These are phyloP conservation scores for Heterobasidion annosum DNA, from an alignment of 1,284 basidiomycete genomes.

Conservation along the genomic window DNA sequence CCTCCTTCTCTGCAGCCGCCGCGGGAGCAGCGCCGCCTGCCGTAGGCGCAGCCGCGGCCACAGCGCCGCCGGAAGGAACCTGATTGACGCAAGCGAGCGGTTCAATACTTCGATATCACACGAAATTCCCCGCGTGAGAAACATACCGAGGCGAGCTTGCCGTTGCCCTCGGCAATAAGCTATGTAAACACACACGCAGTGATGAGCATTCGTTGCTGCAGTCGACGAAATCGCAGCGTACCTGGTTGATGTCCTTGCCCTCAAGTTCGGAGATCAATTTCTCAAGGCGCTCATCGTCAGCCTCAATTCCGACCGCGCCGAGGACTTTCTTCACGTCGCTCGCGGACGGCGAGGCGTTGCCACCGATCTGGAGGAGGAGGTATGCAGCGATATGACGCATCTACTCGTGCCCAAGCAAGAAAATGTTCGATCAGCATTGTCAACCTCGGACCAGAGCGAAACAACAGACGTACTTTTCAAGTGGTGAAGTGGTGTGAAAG, in stretches of 20 bases:
- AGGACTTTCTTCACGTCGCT: conserved; percentile 90
- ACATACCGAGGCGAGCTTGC: conserved; percentile 91
- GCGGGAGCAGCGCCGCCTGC: conserved; percentile 58
- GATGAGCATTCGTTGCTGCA: neutral
- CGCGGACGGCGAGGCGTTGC: conserved; percentile 84
- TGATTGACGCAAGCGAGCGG: conserved; percentile 18
- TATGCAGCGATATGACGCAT: conserved; percentile 99
- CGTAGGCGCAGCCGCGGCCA: conserved; percentile 46
- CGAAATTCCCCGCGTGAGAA: conserved; percentile 18
- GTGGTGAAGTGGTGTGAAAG: conserved; percentile 16
- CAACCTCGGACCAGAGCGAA: conserved; percentile 7
- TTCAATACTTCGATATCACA: neutral
- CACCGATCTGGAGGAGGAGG: conserved; percentile 94
- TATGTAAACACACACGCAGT: conserved; percentile 18
- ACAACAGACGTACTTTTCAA: conserved; percentile 30
- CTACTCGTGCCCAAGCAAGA: conserved; percentile 26
- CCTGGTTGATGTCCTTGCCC: conserved; percentile 86
- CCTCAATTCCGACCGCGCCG: conserved; percentile 81
- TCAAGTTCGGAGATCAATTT: conserved; percentile 89
- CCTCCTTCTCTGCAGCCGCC: conserved; percentile 60
- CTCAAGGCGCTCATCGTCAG: conserved; percentile 77
- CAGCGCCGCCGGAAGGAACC: conserved; percentile 76
- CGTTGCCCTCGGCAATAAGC: conserved; percentile 89
- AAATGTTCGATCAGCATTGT: conserved; percentile 1
- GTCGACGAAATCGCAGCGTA: conserved; percentile 24